Conservation (phyloP, 148 eudicot genomes). For the Rhododendron ovatum region DNA sequence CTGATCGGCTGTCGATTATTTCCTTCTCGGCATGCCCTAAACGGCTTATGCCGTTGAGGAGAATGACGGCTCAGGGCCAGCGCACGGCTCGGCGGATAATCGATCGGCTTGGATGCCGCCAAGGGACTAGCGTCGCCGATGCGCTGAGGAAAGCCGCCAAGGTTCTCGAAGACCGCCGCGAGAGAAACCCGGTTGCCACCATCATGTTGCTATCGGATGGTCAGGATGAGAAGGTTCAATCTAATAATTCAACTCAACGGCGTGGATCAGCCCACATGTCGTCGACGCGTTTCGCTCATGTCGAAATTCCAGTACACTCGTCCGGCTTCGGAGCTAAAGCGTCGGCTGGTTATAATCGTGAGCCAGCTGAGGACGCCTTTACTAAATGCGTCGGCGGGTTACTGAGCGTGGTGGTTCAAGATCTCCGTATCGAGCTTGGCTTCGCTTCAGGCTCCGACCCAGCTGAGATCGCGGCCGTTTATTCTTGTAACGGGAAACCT, state of each 20-base stretch:
- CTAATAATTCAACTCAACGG: slow-evolving; percentile 18
- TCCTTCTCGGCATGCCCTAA: slow-evolving; percentile 58
- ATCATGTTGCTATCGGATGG: slow-evolving; percentile 79
- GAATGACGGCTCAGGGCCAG: slow-evolving; percentile 75
- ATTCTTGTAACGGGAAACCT: slow-evolving; percentile 56
- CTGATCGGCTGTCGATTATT: slow-evolving; percentile 69
- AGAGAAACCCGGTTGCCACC: slow-evolving; percentile 77
- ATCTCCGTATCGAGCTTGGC: slow-evolving; percentile 50
- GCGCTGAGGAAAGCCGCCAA: slow-evolving; percentile 60
- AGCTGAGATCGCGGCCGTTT: slow-evolving; percentile 69
- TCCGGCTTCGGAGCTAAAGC: slow-evolving; percentile 29
- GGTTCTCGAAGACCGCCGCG: slow-evolving; percentile 70
- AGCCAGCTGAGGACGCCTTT: slow-evolving; percentile 56
- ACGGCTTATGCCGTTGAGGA: slow-evolving; percentile 52
- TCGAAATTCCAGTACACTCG: slow-evolving; percentile 69
- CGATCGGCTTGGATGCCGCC: slow-evolving; percentile 48
- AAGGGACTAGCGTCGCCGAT: slow-evolving; percentile 48
- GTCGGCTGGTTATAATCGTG: slow-evolving; percentile 13
- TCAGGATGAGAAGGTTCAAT: slow-evolving; percentile 35
- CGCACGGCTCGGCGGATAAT: slow-evolving; percentile 62
- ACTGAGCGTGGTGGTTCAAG: slow-evolving; percentile 83
- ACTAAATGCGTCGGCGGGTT: slow-evolving; percentile 67
- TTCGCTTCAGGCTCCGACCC: slow-evolving; percentile 66
- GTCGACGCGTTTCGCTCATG: slow-evolving; percentile 58
- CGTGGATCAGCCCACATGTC: slow-evolving; percentile 25